Evolutionary conservation across 139 green algal genomes (phyloP).

Genomic region (Coccomyxa sp.): DNA sequence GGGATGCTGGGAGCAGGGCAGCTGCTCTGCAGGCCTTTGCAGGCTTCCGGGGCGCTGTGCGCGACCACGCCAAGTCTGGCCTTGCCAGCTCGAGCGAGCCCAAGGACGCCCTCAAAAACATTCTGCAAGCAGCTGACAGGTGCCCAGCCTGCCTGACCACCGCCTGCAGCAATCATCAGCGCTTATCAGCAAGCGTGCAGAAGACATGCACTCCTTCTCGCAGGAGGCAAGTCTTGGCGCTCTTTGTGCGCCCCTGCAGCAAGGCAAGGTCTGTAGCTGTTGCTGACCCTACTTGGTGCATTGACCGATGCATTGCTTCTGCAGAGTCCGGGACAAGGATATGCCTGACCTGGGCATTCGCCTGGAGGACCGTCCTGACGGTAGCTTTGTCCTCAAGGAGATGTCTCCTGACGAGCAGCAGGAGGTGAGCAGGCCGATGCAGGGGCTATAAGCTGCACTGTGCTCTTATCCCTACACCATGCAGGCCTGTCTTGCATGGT

Average conservation of each 20-base stretch:
- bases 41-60: conserved; percentile 65
- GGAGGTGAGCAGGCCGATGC: neutral
- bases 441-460: neutral
- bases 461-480: too few species aligned
- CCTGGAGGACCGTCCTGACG: conserved; percentile 85
- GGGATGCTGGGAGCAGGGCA: conserved; percentile 11
- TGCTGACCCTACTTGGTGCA: too few species aligned
- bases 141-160: neutral
- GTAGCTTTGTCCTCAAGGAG: conserved; percentile 59
- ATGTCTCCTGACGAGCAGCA: too few species aligned
- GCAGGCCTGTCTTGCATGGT: too few species aligned
- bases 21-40: conserved; percentile 69
- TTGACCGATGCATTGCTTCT: too few species aligned
- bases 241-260: too few species aligned
- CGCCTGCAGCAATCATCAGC: neutral
- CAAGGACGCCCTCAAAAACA: conserved; percentile 21
- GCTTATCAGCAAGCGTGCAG: neutral
- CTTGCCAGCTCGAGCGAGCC: neutral
- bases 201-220: too few species aligned
- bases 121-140: conserved; percentile 71
- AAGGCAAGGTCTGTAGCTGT: too few species aligned
- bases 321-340: conserved; percentile 73
- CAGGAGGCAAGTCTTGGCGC: too few species aligned
- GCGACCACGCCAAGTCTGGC: neutral
- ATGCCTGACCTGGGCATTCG: conserved; percentile 86